Percentiles rank a stretch among this genome's conserved stretches.
Evolutionary conservation across 2,329 filamentous ascomycete genomes (phyloP).

Genomic region (Sporothrix mexicana): DNA sequence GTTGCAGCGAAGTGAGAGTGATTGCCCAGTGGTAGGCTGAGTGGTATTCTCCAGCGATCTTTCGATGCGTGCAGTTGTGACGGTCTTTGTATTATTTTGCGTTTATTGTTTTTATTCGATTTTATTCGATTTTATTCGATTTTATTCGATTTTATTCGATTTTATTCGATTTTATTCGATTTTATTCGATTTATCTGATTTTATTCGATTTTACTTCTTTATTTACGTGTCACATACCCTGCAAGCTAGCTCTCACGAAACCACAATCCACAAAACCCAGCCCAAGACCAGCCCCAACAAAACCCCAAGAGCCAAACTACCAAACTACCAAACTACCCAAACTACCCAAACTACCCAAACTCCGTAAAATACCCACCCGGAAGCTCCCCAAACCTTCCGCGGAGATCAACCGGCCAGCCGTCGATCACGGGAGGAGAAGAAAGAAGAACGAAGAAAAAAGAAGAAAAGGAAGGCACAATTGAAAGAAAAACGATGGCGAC

Average conservation of each 20-base stretch:
- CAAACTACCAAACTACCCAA: too few relatives aligned
- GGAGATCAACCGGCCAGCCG: not conserved
- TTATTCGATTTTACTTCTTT: too few relatives aligned
- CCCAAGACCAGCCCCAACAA: not conserved
- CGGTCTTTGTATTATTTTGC: not conserved
- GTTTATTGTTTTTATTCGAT: not conserved
- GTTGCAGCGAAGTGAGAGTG: not conserved
- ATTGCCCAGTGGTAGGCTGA: not conserved
- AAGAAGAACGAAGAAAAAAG: not conserved
- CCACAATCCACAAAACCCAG: not conserved
- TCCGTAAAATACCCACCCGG: not conserved
- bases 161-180: too few relatives aligned
- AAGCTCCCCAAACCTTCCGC: not conserved
- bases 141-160: not conserved
- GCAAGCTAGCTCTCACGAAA: not conserved
- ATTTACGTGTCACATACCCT: not conserved
- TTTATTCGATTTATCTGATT: not conserved
- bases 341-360: too few relatives aligned
- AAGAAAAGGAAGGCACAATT: not conserved
- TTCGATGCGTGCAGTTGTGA: too few relatives aligned
- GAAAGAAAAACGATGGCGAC: too few relatives aligned
- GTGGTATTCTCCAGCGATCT: not conserved
- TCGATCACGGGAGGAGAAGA: not conserved
- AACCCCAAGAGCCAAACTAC: not conserved
- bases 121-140: not conserved